Evolutionary conservation across 352 stramenopile species (phyloP).

Genomic region (Pythium dissimile): DNA sequence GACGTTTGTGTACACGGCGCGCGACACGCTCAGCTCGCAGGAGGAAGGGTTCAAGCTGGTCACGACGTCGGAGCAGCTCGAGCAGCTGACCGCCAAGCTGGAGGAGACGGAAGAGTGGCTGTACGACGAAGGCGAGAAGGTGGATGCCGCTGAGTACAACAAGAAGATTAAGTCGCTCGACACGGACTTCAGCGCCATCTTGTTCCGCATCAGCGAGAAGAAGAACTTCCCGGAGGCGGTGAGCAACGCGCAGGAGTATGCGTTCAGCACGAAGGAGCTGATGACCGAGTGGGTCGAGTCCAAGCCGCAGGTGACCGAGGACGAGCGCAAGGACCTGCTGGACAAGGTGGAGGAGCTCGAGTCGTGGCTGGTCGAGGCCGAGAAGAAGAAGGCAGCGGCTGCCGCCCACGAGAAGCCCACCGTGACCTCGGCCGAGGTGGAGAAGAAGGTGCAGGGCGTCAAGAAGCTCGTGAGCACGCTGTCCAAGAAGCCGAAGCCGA

Average conservation of each 20-base stretch:
- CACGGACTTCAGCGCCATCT: conserved; percentile 81
- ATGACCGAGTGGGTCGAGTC: conserved; percentile 59
- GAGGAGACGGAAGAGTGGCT: conserved; percentile 91
- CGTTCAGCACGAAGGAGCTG: conserved; percentile 55
- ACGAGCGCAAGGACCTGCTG: conserved; percentile 85
- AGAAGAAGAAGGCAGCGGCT: conserved; percentile 61
- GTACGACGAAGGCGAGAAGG: conserved; percentile 90
- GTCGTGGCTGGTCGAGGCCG: conserved; percentile 80
- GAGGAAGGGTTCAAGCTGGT: conserved; percentile 81
- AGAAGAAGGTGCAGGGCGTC: conserved; percentile 80
- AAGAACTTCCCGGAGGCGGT: conserved; percentile 84
- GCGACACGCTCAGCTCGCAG: conserved; percentile 77
- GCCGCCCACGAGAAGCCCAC: conserved; percentile 73
- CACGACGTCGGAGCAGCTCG: conserved; percentile 82
- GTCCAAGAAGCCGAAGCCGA: conserved; percentile 75
- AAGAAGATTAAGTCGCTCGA: conserved; percentile 81
- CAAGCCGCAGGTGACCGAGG: conserved; percentile 87
- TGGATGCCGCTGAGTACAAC: conserved; percentile 82
- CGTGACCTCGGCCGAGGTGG: conserved; percentile 86
- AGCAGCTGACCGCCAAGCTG: conserved; percentile 65
- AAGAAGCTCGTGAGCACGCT: conserved; percentile 82
- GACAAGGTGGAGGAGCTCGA: conserved; percentile 83
- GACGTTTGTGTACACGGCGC: conserved; percentile 92
- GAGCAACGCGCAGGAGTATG: conserved; percentile 57
- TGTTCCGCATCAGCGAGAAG: conserved; percentile 86